These are phyloP conservation scores for Hypericum androsaemum DNA, from an alignment of 345 rosid genomes.

Conservation along the genomic window DNA sequence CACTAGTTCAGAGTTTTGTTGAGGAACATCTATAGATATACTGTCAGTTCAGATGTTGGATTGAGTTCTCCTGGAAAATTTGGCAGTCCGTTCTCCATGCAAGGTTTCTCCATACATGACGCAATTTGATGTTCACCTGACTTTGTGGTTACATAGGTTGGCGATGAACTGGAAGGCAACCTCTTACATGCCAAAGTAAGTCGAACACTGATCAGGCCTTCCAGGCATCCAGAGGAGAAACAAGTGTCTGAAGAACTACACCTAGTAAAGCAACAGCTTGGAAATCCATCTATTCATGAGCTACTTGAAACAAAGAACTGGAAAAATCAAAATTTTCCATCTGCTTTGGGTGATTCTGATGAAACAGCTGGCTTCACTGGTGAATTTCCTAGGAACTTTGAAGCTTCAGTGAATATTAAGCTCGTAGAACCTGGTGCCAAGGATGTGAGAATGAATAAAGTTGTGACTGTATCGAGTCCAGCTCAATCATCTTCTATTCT, in stretches of 20 bases:
- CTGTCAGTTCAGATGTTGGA: too few relatives aligned
- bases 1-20: too few relatives aligned
- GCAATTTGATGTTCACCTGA: too few relatives aligned
- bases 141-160: slow-evolving; percentile 28
- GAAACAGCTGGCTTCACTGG: slow-evolving; percentile 20
- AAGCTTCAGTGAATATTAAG: slow-evolving; percentile 24
- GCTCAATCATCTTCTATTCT: slow-evolving; percentile 52
- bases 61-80: too few relatives aligned
- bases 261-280: slow-evolving; percentile 28
- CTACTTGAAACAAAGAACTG: slow-evolving; percentile 22
- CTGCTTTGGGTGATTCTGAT: slow-evolving; percentile 32
- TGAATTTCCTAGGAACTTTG: slow-evolving; percentile 22
- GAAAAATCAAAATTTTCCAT: slow-evolving; percentile 23
- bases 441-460: slow-evolving; percentile 25
- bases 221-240: slow-evolving; percentile 32
- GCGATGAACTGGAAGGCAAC: slow-evolving; percentile 39
- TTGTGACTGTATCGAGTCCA: slow-evolving; percentile 25
- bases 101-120: too few relatives aligned
- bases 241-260: slow-evolving; percentile 23
- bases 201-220: slow-evolving; percentile 22
- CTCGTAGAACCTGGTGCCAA: slow-evolving; percentile 33
- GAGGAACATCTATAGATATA: too few relatives aligned
- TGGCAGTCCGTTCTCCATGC: too few relatives aligned
- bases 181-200: slow-evolving; percentile 33
- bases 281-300: slow-evolving; percentile 24